A percentile compares a stretch with the other conserved stretches of the same genome.
Conservation (phyloP, 805 yeast species). For the Ogataea neopini region DNA sequence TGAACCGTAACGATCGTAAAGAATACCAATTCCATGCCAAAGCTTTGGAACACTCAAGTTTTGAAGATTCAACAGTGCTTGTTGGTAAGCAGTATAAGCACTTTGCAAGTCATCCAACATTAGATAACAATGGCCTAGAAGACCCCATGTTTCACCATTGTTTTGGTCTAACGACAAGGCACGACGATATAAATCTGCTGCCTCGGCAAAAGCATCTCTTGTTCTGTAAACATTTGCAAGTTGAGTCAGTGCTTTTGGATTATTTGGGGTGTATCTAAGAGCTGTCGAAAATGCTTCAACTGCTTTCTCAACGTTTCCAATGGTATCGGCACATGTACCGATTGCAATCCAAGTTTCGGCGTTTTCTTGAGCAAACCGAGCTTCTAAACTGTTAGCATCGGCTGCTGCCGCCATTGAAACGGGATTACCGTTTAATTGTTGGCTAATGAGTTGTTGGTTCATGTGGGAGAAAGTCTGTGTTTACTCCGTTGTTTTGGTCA, state of each 20-base stretch:
- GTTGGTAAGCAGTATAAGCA: conserved; percentile 95
- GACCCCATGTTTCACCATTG: conserved; percentile 96
- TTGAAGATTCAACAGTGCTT: conserved; percentile 85
- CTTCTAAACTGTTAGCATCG: conserved; percentile 28
- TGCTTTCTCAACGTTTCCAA: conserved; percentile 89
- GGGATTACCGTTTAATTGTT: conserved; percentile 26
- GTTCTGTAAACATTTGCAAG: conserved; percentile 87
- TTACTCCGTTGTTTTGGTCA: background rate
- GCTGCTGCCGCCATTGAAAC: conserved; percentile 17
- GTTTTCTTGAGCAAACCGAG: conserved; percentile 50
- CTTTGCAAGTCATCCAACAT: conserved; percentile 96
- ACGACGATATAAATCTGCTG: conserved; percentile 90
- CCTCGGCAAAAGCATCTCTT: conserved; percentile 87
- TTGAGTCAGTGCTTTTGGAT: conserved; percentile 80
- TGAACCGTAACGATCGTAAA: conserved; percentile 94
- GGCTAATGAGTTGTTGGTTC: conserved; percentile 25
- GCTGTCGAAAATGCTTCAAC: conserved; percentile 87
- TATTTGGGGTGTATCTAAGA: conserved; percentile 80
- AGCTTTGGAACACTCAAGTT: conserved; percentile 95
- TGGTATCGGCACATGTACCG: conserved; percentile 84
- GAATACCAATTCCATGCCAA: conserved; percentile 98
- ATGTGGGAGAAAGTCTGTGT: conserved; percentile 2
- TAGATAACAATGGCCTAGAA: conserved; percentile 92
- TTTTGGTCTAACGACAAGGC: conserved; percentile 80
- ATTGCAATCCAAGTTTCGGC: conserved; percentile 87